phyloP scores from a whole-genome alignment of 2,329 filamentous ascomycete genomes.

The Ascocoryne sarcoides region DNA sequence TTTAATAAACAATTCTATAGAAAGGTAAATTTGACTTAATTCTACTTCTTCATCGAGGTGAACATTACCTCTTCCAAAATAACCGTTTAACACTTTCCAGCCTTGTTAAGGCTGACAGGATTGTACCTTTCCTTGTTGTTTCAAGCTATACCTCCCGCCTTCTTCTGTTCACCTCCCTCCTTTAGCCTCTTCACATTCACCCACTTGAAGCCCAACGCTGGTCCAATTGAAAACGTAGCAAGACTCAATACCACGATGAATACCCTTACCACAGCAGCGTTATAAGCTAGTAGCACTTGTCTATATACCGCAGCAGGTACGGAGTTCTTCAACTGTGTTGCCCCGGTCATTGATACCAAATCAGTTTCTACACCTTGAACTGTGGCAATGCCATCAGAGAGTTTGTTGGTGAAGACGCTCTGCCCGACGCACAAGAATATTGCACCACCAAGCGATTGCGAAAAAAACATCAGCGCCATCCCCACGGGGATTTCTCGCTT shows the following conservation, averaged over 20 bases:
- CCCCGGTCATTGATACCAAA: neutral
- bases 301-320: neutral
- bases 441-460: conserved; percentile 19
- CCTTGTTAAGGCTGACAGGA: no score
- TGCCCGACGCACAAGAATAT: conserved; percentile 23
- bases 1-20: no score
- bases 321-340: neutral
- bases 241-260: neutral
- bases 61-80: no score
- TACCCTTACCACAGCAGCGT: neutral
- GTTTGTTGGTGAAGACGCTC: conserved; percentile 23
- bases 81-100: no score
- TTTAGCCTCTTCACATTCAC: neutral
- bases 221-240: neutral
- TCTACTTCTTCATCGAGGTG: no score
- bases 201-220: neutral
- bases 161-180: no score
- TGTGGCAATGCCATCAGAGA: conserved; percentile 33
- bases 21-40: no score
- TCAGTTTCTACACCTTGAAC: conserved; percentile 34
- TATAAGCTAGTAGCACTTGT: neutral
- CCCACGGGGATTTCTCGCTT: conserved; percentile 21
- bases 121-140: no score
- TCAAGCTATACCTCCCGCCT: no score
- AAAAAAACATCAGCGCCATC: conserved; percentile 20